phyloP scores from a whole-genome alignment of 768 basidiomycete species.

The Chalciporus sphaerocephalus region DNA sequence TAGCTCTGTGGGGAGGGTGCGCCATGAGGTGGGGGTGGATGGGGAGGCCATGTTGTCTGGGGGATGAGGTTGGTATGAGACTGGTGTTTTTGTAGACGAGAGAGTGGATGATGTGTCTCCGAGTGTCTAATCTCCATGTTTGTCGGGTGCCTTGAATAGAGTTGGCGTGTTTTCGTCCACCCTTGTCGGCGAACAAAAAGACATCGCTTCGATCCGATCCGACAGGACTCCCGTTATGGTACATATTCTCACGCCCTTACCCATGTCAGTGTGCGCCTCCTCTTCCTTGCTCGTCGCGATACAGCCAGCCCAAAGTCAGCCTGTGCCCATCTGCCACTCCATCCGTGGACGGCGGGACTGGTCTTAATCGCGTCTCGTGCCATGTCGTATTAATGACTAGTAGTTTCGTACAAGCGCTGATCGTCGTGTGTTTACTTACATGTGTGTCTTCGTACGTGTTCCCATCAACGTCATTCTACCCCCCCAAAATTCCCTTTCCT shows the following conservation, averaged over 20 bases:
- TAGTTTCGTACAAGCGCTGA: background rate
- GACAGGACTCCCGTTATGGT: constrained; percentile 14
- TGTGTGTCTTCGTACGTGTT: background rate
- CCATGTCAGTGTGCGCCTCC: background rate
- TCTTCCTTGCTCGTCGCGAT: background rate
- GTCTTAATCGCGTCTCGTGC: background rate
- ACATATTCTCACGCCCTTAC: constrained; percentile 2
- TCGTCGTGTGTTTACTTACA: background rate
- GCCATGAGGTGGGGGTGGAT: constrained; percentile 39
- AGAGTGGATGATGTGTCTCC: background rate
- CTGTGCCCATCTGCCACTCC: background rate
- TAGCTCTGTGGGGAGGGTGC: constrained; percentile 60
- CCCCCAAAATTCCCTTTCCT: background rate
- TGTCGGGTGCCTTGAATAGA: constrained; percentile 8
- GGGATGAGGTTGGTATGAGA: background rate
- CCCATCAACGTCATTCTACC: background rate
- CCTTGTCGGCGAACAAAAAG: constrained; percentile 14
- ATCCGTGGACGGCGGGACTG: background rate
- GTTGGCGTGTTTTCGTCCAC: constrained; percentile 6
- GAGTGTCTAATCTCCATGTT: constrained; percentile 17
- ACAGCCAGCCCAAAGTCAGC: no score
- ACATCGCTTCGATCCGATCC: constrained; percentile 17
- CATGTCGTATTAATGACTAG: background rate
- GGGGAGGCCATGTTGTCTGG: background rate
- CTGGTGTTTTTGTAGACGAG: constrained; percentile 1